Evolutionary conservation across 805 yeast species (phyloP), one percentile per base, ranked within the genome.

Genomic region (Saccharomycodes ludwigii): DNA sequence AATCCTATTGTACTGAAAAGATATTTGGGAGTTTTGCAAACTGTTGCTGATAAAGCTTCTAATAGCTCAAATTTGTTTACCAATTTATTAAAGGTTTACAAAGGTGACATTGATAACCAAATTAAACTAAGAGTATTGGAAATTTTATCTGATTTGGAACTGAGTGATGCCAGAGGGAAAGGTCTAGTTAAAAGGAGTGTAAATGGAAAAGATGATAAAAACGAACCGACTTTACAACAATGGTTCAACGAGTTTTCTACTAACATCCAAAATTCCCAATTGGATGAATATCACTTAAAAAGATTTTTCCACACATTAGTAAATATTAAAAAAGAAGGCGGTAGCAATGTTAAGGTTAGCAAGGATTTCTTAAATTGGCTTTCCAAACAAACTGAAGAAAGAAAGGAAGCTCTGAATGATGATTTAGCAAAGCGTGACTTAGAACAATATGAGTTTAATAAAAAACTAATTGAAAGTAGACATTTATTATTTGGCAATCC

Each of bases 401-500:
- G 67, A 44, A 43, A 41, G 24, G 30, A 40, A 11, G 37, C 40
- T 14, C 32, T 48, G 18, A 27, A 29, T 5, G 17, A 43, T 31
- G 50, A 50, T 7, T 36, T 41, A 4, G 31, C 36, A 7, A 50
- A 43, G 13, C 50, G 58, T 23, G 63, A 55, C 19, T 22, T 42
- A 22, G 62, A 49, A 20, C 51, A 46, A 37, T 52, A 53, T 20
- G 42, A 39, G 8, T 56, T 54, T 40, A 67, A 67, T 34, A 41
- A 50, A 18, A 63, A 58, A 19, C 54, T 73, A 15, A 41, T 58
- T 7, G 55, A 57, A 18, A 59, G 63, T 11, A 67, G 93, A 44
- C 88, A 82, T 48, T 48, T 56, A 15, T 70, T 76, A 1, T 83
- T 83, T 56, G 95, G 94, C 2, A 83, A 83, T 44, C 82, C 80